Percentiles rank a stretch among this genome's conserved stretches.
These are phyloP conservation scores for Calendula officinalis DNA, from an alignment of 129 eudicot genomes.

Conservation along the genomic window DNA sequence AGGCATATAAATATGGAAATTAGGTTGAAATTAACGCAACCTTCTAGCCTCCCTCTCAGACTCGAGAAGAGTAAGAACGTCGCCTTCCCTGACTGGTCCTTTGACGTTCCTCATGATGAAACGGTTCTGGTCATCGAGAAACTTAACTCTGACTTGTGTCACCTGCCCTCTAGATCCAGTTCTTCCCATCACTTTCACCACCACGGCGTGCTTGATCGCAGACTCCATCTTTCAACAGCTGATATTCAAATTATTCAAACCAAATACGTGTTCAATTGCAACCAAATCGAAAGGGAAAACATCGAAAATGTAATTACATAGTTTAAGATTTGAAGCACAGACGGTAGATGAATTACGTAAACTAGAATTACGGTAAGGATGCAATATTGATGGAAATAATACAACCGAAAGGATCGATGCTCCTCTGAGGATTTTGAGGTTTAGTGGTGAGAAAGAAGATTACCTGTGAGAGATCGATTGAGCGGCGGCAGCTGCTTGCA, in stretches of 20 bases:
- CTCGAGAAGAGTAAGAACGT: slow-evolving; percentile 38
- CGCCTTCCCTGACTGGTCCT: slow-evolving; percentile 39
- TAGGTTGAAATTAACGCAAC: slow-evolving; percentile 24
- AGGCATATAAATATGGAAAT: neutral
- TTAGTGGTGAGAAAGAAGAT: neutral
- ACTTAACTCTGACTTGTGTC: slow-evolving; percentile 36
- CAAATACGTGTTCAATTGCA: too few species aligned
- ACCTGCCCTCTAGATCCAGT: slow-evolving; percentile 47
- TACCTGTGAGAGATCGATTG: neutral
- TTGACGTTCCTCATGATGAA: slow-evolving; percentile 38
- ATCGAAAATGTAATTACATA: too few species aligned
- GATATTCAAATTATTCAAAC: too few species aligned
- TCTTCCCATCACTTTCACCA: slow-evolving; percentile 43
- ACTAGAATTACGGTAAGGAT: too few species aligned
- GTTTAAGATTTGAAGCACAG: neutral
- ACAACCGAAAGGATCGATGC: too few species aligned
- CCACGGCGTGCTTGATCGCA: slow-evolving; percentile 37
- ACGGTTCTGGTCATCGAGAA: slow-evolving; percentile 34
- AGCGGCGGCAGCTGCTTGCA: slow-evolving; percentile 17
- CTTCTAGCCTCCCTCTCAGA: slow-evolving; percentile 49
- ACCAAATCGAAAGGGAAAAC: too few species aligned
- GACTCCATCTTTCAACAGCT: slow-evolving; percentile 24
- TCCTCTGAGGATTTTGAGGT: neutral
- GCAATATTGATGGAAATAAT: too few species aligned
- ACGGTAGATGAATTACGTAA: too few species aligned